Conservation (phyloP, 331 rosid species). For the Cydonia oblonga region DNA sequence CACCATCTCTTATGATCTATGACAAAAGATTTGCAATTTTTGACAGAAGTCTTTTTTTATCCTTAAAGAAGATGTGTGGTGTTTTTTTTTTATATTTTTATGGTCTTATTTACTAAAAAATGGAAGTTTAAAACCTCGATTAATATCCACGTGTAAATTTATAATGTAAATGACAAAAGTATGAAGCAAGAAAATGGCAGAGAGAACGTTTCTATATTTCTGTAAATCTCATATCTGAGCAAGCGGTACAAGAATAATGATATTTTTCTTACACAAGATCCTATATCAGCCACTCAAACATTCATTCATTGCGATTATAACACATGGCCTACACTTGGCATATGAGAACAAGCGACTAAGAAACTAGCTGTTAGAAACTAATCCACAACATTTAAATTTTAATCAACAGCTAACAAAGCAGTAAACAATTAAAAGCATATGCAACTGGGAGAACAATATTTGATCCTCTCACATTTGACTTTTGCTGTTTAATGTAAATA, state of each 20-base stretch:
- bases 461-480: not conserved
- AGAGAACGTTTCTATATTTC: not conserved
- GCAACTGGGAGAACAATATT: not conserved
- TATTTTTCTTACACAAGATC: too few species aligned
- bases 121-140: not conserved
- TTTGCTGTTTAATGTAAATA: slow-evolving; percentile 6
- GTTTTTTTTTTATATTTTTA: not conserved
- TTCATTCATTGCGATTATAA: too few species aligned
- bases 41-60: not conserved
- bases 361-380: too few species aligned
- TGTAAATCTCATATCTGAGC: too few species aligned
- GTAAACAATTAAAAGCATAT: not conserved
- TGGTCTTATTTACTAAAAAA: not conserved
- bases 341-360: too few species aligned
- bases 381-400: too few species aligned
- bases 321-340: too few species aligned
- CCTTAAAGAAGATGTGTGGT: not conserved
- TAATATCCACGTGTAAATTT: not conserved
- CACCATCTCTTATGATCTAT: slow-evolving; percentile 10
- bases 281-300: too few species aligned
- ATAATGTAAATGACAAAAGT: too few species aligned
- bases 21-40: not conserved
- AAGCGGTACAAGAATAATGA: too few species aligned
- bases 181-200: too few species aligned
- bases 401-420: too few species aligned